phyloP scores from a whole-genome alignment of 1,139 yeast genomes.

The Candida glucosophila region DNA sequence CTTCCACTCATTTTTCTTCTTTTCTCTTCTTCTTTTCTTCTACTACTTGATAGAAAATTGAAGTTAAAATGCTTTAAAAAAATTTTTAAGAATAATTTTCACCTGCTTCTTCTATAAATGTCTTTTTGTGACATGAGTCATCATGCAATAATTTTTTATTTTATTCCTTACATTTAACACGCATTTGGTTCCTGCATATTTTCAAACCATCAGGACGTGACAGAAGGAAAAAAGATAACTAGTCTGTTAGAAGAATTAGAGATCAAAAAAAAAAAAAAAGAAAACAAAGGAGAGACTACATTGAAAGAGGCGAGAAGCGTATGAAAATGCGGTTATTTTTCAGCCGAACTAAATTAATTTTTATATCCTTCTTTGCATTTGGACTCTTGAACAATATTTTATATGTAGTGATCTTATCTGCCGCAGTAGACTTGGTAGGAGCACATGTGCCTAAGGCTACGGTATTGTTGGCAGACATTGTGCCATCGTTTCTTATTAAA shows the following conservation, averaged over 20 bases:
- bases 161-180: too few species aligned
- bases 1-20: slow-evolving; percentile 20
- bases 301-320: not conserved
- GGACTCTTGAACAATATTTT: slow-evolving; percentile 84
- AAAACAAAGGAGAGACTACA: too few species aligned
- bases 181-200: too few species aligned
- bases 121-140: too few species aligned
- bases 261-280: not conserved
- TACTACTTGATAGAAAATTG: not conserved
- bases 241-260: too few species aligned
- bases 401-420: slow-evolving; percentile 84
- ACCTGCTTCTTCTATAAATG: too few species aligned
- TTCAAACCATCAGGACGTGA: too few species aligned
- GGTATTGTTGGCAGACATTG: slow-evolving; percentile 76
- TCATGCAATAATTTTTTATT: too few species aligned
- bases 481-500: slow-evolving; percentile 74
- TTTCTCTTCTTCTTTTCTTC: slow-evolving; percentile 1
- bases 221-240: too few species aligned
- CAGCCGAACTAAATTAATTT: slow-evolving; percentile 15
- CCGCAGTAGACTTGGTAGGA: slow-evolving; percentile 89
- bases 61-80: not conserved
- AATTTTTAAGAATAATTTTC: not conserved
- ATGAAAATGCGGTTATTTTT: slow-evolving; percentile 3
- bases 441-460: slow-evolving; percentile 75
- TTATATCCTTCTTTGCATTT: slow-evolving; percentile 64